Conservation (phyloP, 176 grass and related monocot species). For the Carex myosuroides region DNA sequence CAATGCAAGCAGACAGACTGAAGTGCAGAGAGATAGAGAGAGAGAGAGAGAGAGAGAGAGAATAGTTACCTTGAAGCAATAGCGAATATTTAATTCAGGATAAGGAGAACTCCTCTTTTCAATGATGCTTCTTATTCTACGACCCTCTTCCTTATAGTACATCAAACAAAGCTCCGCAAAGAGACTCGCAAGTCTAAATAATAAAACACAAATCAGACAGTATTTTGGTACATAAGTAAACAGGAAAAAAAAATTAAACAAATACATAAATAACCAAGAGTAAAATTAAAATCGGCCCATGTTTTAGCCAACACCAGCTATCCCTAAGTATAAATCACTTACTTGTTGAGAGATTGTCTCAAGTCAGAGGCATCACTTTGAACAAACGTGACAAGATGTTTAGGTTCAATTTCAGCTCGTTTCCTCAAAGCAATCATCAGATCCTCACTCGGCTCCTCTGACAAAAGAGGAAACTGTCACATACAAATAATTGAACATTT, state of each 20-base stretch:
- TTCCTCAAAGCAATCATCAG: slow-evolving; percentile 78
- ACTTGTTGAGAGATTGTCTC: slow-evolving; percentile 80
- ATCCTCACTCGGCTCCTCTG: slow-evolving; percentile 84
- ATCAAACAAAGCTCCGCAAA: slow-evolving; percentile 76
- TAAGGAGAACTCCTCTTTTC: slow-evolving; percentile 87
- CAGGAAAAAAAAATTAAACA: neutral
- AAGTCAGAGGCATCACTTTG: slow-evolving; percentile 69
- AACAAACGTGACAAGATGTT: slow-evolving; percentile 55
- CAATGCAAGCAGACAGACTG: neutral
- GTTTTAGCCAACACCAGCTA: neutral
- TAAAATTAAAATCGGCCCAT: neutral
- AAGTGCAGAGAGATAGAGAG: neutral
- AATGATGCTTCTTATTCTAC: slow-evolving; percentile 68
- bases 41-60: neutral
- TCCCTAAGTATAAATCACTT: slow-evolving; percentile 4
- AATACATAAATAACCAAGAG: slow-evolving; percentile 1
- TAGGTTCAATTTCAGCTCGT: slow-evolving; percentile 84
- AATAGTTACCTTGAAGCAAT: slow-evolving; percentile 68
- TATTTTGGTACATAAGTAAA: neutral
- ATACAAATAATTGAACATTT: neutral
- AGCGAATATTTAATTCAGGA: slow-evolving; percentile 71
- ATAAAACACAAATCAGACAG: slow-evolving; percentile 17
- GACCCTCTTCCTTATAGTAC: slow-evolving; percentile 89
- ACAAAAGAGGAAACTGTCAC: slow-evolving; percentile 11
- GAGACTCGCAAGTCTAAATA: slow-evolving; percentile 48